Conservation (phyloP, 257 asterid species). For the Solanum habrochaites region DNA sequence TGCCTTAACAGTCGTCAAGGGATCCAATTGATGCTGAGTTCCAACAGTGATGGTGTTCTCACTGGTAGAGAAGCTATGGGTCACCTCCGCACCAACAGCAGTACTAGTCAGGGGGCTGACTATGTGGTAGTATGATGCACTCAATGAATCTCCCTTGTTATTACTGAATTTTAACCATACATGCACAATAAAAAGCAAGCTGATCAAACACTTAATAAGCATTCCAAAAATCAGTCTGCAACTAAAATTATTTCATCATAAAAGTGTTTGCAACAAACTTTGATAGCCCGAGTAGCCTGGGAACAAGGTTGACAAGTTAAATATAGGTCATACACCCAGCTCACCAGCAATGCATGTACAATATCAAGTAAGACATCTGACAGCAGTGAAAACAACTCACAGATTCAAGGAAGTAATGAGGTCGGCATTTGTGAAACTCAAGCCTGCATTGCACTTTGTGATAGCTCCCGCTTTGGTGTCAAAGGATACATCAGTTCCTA, state of each 20-base stretch:
- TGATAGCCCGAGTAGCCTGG: not conserved
- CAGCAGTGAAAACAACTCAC: not conserved
- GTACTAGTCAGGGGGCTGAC: not conserved
- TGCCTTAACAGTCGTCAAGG: not conserved
- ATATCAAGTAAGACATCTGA: not conserved
- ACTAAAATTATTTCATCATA: not conserved
- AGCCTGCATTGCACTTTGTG: not conserved
- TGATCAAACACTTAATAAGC: not conserved
- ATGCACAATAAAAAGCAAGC: not conserved
- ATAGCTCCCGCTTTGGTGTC: not conserved
- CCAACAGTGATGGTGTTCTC: not conserved
- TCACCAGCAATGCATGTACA: not conserved
- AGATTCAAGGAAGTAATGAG: not conserved
- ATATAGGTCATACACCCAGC: not conserved
- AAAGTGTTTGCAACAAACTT: not conserved
- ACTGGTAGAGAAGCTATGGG: not conserved
- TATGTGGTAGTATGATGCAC: not conserved
- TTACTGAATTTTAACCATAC: not conserved
- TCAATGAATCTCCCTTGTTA: not conserved
- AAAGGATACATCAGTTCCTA: not conserved
- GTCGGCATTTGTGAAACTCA: not conserved
- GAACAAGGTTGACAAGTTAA: not conserved
- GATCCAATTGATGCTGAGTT: conserved; percentile 2
- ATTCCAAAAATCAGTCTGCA: not conserved
- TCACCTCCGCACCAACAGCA: not conserved